phyloP scores from a whole-genome alignment of 352 stramenopile species.

The Phytopythium boreale region DNA sequence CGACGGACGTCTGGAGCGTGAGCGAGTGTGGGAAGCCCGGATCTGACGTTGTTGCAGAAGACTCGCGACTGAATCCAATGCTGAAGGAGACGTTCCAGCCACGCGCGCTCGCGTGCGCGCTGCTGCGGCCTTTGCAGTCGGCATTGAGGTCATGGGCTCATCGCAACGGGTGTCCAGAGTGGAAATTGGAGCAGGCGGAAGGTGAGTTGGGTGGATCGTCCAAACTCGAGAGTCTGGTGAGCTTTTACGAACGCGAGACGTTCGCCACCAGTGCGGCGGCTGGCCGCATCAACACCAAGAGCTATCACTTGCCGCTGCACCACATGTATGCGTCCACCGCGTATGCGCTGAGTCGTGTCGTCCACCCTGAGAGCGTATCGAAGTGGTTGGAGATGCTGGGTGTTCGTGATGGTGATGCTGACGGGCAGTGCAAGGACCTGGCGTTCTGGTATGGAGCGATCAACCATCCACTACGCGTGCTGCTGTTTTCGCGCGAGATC shows the following conservation, averaged over 20 bases:
- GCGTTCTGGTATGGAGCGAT: conserved; percentile 45
- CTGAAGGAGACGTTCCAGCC: conserved; percentile 24
- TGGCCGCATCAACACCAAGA: conserved; percentile 40
- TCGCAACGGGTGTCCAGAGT: conserved; percentile 36
- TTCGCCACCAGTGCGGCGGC: conserved; percentile 2
- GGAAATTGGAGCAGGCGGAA: conserved; percentile 11
- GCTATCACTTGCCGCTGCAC: conserved; percentile 75
- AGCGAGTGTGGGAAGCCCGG: conserved; percentile 19
- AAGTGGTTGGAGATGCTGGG: conserved; percentile 53
- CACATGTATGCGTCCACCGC: conserved; percentile 69
- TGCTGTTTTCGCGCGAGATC: conserved; percentile 65
- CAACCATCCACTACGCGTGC: conserved; percentile 54
- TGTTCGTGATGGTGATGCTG: conserved; percentile 12
- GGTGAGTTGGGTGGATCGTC: not conserved
- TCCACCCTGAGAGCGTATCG: conserved; percentile 28
- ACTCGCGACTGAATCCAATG: conserved; percentile 26
- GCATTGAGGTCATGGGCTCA: conserved; percentile 27
- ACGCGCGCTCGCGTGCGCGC: conserved; percentile 34
- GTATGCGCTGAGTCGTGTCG: conserved; percentile 42
- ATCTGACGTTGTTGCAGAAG: conserved; percentile 15
- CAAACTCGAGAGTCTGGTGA: conserved; percentile 20
- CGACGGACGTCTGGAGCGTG: conserved; percentile 24
- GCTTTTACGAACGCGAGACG: conserved; percentile 37
- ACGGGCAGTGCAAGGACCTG: conserved; percentile 22
- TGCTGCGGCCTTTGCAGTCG: conserved; percentile 41